Conservation (phyloP, 352 stramenopile species). For the Phytopythium mirpurense region DNA sequence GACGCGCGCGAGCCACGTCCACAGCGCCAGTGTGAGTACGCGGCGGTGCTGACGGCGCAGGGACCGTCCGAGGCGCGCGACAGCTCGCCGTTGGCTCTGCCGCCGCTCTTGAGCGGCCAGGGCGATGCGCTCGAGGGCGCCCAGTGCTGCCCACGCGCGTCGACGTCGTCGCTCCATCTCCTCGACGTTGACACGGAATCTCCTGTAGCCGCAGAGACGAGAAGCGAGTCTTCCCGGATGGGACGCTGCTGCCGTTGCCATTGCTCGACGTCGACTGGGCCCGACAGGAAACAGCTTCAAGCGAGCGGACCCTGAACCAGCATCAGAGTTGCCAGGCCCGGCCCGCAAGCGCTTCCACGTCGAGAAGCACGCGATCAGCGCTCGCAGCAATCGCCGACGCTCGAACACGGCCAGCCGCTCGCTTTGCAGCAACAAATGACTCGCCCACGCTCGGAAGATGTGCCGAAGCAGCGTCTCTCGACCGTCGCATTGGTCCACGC, state of each 20-base stretch:
- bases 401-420: not conserved
- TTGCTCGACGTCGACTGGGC: not conserved
- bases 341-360: conserved; percentile 8
- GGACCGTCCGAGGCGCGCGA: conserved; percentile 17
- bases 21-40: conserved; percentile 27
- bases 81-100: not conserved
- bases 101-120: not conserved
- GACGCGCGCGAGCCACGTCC: conserved; percentile 35
- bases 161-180: not conserved
- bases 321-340: not conserved
- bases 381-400: not conserved
- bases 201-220: not conserved
- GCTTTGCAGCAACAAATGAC: not conserved
- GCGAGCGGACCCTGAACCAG: not conserved
- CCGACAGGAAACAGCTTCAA: conserved; percentile 6
- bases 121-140: not conserved
- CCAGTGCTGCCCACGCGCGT: conserved; percentile 3
- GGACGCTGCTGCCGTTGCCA: not conserved
- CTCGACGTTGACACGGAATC: not conserved
- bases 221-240: not conserved
- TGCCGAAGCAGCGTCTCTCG: not conserved
- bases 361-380: conserved; percentile 9
- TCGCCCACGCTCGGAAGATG: not conserved
- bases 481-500: not conserved
- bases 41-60: conserved; percentile 21